Evolutionary conservation across 2,329 filamentous ascomycete species (phyloP), one percentile per base, ranked within the genome.

Genomic region (Corniculantispora saksenae): DNA sequence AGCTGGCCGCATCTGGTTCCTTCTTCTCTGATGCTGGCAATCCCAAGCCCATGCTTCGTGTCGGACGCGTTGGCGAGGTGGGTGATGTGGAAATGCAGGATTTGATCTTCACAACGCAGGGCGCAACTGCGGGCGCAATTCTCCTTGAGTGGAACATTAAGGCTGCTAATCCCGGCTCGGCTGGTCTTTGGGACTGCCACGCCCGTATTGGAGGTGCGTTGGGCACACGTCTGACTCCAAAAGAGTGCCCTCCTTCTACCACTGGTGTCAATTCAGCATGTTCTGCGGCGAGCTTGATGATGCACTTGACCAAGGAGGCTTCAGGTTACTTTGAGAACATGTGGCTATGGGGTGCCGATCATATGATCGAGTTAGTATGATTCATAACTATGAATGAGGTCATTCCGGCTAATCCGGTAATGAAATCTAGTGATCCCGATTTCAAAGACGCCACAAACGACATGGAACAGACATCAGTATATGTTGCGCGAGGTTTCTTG

Each of bases 61-160:
- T 93, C 63, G 90, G 90, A 35, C 76, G 84, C 54, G 75, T 77
- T 21, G 88, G 87, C 40, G 84, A 90, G 62, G 78, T 77, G 45
- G 90, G 89, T 58, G 77, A 80, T n/a, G 87, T 92, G 38, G 90
- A 93, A 74, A 89, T 92, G 69, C 86, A 83, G 62, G 90, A 92
- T 72, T 75, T 91, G 45, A 84, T 91, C 66, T 86, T 93, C 69
- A 83, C 86, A 68, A 90, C 87, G 53, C 81, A 83, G 68, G 90
- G 90, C 2, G 79, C 88, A 6, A 86, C 86, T 27, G 84, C 89
- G 0, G 90, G 90, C 65, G 88, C 87, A 3, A 86, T 92, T 67
- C 79, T 92, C 69, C 82, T 92, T 72, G 82, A 92, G 71, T 92
- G 89, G 89, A 92, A 73, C 40, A 66, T 72, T 3, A n/a, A 58